Percentiles rank a stretch among this genome's conserved stretches.
Conservation (phyloP, 2,329 filamentous ascomycete genomes). For the Penicillium sp. region DNA sequence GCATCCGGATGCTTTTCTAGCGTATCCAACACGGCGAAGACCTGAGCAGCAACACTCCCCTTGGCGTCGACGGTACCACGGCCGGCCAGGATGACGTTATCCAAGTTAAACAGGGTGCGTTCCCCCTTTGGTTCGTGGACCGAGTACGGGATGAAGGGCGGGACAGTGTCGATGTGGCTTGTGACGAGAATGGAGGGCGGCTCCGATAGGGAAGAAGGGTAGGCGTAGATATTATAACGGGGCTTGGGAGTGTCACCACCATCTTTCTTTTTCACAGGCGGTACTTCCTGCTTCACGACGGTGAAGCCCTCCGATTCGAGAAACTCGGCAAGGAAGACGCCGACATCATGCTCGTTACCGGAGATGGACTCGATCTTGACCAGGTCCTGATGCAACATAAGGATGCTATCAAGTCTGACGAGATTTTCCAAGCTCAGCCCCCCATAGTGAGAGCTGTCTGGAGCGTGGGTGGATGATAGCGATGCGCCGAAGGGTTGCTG, state of each 20-base stretch:
- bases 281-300: slow-evolving; percentile 53
- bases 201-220: slow-evolving; percentile 20
- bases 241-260: slow-evolving; percentile 6
- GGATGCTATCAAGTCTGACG: no score
- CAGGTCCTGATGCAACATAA: slow-evolving; percentile 71
- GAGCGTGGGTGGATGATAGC: background rate
- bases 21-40: slow-evolving; percentile 45
- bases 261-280: slow-evolving; percentile 14
- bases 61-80: slow-evolving; percentile 47
- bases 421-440: slow-evolving; percentile 29
- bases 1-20: slow-evolving; percentile 37
- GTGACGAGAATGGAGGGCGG: slow-evolving; percentile 43
- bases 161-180: slow-evolving; percentile 74
- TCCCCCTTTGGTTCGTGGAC: slow-evolving; percentile 43
- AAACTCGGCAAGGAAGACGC: slow-evolving; percentile 62
- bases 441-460: background rate
- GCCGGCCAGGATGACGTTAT: slow-evolving; percentile 39
- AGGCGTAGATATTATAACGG: slow-evolving; percentile 75
- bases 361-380: slow-evolving; percentile 68
- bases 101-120: slow-evolving; percentile 10
- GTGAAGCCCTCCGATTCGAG: slow-evolving; percentile 58
- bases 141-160: slow-evolving; percentile 46
- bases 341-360: slow-evolving; percentile 63
- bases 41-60: slow-evolving; percentile 43
- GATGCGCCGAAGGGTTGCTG: slow-evolving; percentile 16